A percentile compares a stretch with the other conserved stretches of the same genome.
Conservation (phyloP, 768 basidiomycete genomes). For the Lactarius hengduanensis region DNA sequence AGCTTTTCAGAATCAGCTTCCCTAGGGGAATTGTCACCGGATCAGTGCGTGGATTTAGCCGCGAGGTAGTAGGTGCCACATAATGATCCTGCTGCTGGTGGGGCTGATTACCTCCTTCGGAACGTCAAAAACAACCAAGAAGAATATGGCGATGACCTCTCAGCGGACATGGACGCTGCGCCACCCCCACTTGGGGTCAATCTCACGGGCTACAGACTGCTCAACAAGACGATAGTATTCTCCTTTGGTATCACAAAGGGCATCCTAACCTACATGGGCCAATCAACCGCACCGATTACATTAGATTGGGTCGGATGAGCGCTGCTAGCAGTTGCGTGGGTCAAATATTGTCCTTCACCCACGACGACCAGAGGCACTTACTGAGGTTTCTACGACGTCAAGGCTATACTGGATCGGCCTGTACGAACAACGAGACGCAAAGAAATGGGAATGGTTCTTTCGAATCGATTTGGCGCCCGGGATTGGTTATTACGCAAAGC, state of each 20-base stretch:
- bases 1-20: neutral
- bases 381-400: neutral
- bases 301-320: constrained; percentile 15
- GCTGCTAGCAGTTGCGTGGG: constrained; percentile 9
- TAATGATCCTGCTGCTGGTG: neutral
- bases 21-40: neutral
- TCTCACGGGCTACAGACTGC: constrained; percentile 11
- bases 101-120: neutral
- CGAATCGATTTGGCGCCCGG: constrained; percentile 1
- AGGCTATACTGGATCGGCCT: constrained; percentile 14
- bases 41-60: neutral
- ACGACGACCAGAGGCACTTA: neutral
- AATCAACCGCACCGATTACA: constrained; percentile 1
- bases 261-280: constrained; percentile 11
- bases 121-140: neutral
- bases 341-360: neutral
- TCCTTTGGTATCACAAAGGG: constrained; percentile 2
- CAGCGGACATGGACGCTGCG: neutral
- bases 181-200: constrained; percentile 10
- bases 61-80: neutral
- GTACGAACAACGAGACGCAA: neutral
- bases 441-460: no score
- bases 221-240: constrained; percentile 9
- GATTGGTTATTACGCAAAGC: constrained; percentile 2
- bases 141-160: neutral